Conservation (phyloP, 2,329 filamentous ascomycete species). For the Botryotinia globosa region DNA sequence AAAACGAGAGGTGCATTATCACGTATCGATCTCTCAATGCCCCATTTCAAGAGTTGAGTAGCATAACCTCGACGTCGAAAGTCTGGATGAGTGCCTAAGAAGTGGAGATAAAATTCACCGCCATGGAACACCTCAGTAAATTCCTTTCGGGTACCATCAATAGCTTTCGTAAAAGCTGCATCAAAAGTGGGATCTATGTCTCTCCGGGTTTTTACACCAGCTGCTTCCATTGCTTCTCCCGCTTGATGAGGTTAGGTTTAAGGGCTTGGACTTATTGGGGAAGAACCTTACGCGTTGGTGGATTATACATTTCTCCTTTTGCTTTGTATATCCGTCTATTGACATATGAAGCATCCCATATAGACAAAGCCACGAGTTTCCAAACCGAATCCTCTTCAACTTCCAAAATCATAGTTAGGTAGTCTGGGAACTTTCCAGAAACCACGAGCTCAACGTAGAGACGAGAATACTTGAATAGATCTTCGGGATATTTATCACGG, state of each 20-base stretch:
- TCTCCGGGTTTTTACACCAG: not conserved
- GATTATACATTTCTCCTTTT: not conserved
- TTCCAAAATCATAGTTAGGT: not conserved
- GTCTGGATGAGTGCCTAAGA: slow-evolving; percentile 4
- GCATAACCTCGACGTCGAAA: slow-evolving; percentile 13
- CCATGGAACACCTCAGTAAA: not conserved
- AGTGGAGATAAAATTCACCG: not conserved
- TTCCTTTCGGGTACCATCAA: not conserved
- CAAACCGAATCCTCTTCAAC: not conserved
- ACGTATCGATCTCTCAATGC: slow-evolving; percentile 6
- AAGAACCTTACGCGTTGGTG: not conserved
- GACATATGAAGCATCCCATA: slow-evolving; percentile 6
- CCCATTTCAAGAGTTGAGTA: slow-evolving; percentile 1
- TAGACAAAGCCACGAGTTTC: not conserved
- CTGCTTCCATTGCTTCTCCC: not conserved
- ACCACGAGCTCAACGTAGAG: not conserved
- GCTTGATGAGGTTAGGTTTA: not conserved
- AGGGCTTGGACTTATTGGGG: not conserved
- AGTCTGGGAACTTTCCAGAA: not conserved
- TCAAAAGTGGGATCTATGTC: not conserved
- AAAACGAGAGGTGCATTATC: slow-evolving; percentile 11
- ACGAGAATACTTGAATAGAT: not conserved
- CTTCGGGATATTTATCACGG: slow-evolving; percentile 7
- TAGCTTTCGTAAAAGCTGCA: not conserved
- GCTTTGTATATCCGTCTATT: not conserved